Evolutionary conservation across 2,329 filamentous ascomycete species (phyloP).

Genomic region (Fusarium multiceps): DNA sequence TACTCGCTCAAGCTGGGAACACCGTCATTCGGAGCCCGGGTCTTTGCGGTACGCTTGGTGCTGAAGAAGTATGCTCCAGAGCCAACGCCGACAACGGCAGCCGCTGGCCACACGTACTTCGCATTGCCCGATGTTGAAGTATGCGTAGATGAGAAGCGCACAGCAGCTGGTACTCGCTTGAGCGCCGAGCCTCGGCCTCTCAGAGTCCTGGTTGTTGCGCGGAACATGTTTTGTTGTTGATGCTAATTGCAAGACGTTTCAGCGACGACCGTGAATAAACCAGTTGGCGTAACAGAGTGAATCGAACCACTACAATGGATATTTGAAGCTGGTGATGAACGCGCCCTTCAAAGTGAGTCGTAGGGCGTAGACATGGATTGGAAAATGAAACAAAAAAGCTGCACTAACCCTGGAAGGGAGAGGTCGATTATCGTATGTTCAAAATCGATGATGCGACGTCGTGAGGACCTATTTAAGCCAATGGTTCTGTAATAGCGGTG

Average conservation of each 20-base stretch:
- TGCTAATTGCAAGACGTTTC: neutral
- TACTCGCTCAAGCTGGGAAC: slow-evolving; percentile 22
- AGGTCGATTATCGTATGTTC: neutral
- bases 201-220: neutral
- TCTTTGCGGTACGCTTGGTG: neutral
- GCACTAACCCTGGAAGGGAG: neutral
- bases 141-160: slow-evolving; percentile 32
- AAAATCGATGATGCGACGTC: slow-evolving; percentile 2
- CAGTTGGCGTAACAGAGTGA: slow-evolving; percentile 15
- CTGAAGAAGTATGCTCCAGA: slow-evolving; percentile 22
- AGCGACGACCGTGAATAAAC: neutral
- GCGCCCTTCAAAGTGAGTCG: neutral
- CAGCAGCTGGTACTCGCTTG: slow-evolving; percentile 4
- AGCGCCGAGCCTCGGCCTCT: neutral
- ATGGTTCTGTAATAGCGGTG: neutral
- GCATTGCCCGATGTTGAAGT: neutral
- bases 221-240: slow-evolving; percentile 29
- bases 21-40: neutral
- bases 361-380: too few species aligned
- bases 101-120: slow-evolving; percentile 16
- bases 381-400: neutral
- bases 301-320: neutral
- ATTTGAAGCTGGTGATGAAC: neutral
- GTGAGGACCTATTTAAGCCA: neutral
- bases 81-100: slow-evolving; percentile 18